A percentile compares a stretch with the other conserved stretches of the same genome.
These are phyloP conservation scores for Solanum appendiculatum DNA, from an alignment of 257 asterid genomes.

Conservation along the genomic window DNA sequence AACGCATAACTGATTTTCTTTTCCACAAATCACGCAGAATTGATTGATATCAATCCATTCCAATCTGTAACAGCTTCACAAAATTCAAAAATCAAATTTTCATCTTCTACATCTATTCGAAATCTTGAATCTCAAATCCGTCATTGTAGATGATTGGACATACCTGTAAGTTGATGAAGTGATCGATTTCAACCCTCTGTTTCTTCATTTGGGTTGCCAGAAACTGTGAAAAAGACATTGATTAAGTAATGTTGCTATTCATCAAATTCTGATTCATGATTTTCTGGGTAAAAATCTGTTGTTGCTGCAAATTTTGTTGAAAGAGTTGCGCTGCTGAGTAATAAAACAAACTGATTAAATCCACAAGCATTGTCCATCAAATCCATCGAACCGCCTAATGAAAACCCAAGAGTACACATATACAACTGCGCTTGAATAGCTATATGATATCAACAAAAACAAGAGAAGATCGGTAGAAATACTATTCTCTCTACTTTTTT, in stretches of 20 bases:
- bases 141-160: too few species aligned
- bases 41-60: too few species aligned
- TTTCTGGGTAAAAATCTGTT: slow-evolving; percentile 8
- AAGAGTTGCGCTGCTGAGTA: slow-evolving; percentile 3
- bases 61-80: too few species aligned
- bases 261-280: neutral
- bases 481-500: too few species aligned
- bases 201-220: slow-evolving; percentile 22
- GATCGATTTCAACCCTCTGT: slow-evolving; percentile 46
- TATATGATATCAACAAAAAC: slow-evolving; percentile 11
- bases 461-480: too few species aligned
- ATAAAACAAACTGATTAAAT: slow-evolving; percentile 15
- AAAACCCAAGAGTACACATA: slow-evolving; percentile 33
- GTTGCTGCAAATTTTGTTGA: slow-evolving; percentile 2
- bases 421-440: slow-evolving; percentile 52
- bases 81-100: too few species aligned
- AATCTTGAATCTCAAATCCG: too few species aligned
- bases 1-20: too few species aligned
- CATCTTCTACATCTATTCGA: too few species aligned
- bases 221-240: slow-evolving; percentile 10
- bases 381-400: slow-evolving; percentile 20
- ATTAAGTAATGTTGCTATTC: neutral
- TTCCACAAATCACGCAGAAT: too few species aligned
- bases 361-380: slow-evolving; percentile 29
- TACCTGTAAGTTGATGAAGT: slow-evolving; percentile 49